Conservation (phyloP, 768 basidiomycete genomes). For the Austroboletus festivus region DNA sequence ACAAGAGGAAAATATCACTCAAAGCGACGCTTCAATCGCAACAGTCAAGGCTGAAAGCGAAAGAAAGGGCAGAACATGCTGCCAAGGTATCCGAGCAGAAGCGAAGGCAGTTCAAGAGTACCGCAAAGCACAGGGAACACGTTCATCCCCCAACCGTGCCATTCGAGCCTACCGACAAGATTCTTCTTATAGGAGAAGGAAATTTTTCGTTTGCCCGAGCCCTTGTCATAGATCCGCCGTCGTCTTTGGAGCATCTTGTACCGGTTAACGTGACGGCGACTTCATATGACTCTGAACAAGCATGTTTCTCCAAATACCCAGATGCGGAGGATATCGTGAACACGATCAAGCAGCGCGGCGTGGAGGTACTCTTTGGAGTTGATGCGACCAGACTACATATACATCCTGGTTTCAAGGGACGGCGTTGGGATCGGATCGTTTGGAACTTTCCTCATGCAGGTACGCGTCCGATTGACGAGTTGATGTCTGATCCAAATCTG, state of each 20-base stretch:
- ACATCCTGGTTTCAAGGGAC: slow-evolving; percentile 51
- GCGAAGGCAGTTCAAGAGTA: slow-evolving; percentile 30
- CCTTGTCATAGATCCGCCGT: slow-evolving; percentile 49
- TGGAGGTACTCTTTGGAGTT: slow-evolving; percentile 70
- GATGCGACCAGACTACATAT: slow-evolving; percentile 82
- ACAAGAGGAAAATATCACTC: slow-evolving; percentile 54
- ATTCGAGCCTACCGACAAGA: slow-evolving; percentile 59
- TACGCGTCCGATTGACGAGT: slow-evolving; percentile 32
- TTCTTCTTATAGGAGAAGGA: slow-evolving; percentile 87
- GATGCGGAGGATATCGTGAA: slow-evolving; percentile 60
- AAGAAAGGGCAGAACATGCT: slow-evolving; percentile 56
- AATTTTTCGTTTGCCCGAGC: slow-evolving; percentile 91
- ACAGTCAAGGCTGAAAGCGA: slow-evolving; percentile 61
- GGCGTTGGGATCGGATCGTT: slow-evolving; percentile 72
- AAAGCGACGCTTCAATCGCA: slow-evolving; percentile 69
- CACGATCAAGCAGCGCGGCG: slow-evolving; percentile 55
- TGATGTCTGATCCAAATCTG: neutral
- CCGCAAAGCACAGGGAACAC: slow-evolving; percentile 37
- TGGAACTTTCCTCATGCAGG: slow-evolving; percentile 99
- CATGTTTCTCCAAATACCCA: slow-evolving; percentile 81
- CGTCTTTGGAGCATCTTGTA: slow-evolving; percentile 49
- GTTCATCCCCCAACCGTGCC: slow-evolving; percentile 53
- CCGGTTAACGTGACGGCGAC: slow-evolving; percentile 78
- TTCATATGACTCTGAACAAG: slow-evolving; percentile 74
- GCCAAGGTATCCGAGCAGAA: slow-evolving; percentile 42